Base-by-base conservation (phyloP, 768 basidiomycete species). In the Chalciporus pseudorubinellus region DNA sequence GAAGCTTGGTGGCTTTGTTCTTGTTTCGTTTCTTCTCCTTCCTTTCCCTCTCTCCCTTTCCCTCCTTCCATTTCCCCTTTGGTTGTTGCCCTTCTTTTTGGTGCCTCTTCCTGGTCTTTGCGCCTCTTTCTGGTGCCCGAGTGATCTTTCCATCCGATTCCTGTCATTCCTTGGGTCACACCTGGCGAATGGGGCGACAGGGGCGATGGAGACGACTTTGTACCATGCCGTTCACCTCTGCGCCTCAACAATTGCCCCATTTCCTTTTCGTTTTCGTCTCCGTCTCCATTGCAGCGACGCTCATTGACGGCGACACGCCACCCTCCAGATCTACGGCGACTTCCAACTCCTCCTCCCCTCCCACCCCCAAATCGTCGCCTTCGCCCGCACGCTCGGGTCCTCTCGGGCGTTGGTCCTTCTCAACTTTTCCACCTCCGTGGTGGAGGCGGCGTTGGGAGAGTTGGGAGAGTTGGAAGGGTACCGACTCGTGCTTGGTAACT, bases 281-380 rank as follows among this genome's bases (percentile, higher is more conserved):
- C 29, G 12, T 12, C 9, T 9, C 12, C 9, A 9, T 29, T 29
- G 7, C 24, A 24, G n/a, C 9, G 9, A 28, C 26, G 26, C 9
- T 28, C 26, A 28, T 28, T 28, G 31, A 33, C 31, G 28, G 26
- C 26, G 9, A 28, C 26, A n/a, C n/a, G n/a, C n/a, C 39, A 22
- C 33, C n/a, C 7, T 11, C 42, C 24, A 85, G 84, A 74, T 81
- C 3, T 83, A 82, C 60, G 88, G 88, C 14, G 73, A 77, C 34
- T 90, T 87, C 58, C 58, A 63, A 6, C 73, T 81, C 29, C 62
- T 84, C 4, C 72, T 77, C 8, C 61, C 68, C 1, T 61, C 62
- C 0, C 70, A 87, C 59, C 72, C 79, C 22, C 58, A 75, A 22
- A 74, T 83, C 19, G 82, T 87, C 48, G 80, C 79, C 0, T 87